Percentiles rank a stretch among this genome's conserved stretches.
Evolutionary conservation across 2,329 filamentous ascomycete genomes (phyloP).

Genomic region (Huntiella omanensis): DNA sequence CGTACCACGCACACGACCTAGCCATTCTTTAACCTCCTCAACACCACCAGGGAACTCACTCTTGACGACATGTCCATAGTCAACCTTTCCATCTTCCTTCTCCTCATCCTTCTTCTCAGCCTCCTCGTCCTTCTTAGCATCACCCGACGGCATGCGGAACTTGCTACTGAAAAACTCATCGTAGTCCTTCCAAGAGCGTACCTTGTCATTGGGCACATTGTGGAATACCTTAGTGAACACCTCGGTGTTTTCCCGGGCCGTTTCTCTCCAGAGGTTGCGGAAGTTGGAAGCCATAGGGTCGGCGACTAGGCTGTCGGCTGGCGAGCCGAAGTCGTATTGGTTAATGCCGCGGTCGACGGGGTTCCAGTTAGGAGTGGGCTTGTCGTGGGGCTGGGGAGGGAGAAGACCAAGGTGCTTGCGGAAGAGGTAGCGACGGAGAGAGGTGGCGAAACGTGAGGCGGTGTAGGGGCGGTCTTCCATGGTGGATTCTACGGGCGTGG

Average conservation of each 20-base stretch:
- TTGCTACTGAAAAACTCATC: constrained; percentile 48
- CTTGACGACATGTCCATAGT: constrained; percentile 74
- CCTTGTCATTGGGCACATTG: constrained; percentile 48
- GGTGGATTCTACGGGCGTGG: constrained; percentile 44
- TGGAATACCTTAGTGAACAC: constrained; percentile 72
- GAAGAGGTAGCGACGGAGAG: constrained; percentile 70
- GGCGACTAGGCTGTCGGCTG: constrained; percentile 46
- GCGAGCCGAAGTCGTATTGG: constrained; percentile 51
- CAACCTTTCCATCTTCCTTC: constrained; percentile 38
- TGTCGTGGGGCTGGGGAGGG: constrained; percentile 50
- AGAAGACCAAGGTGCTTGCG: constrained; percentile 80
- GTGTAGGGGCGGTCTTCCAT: constrained; percentile 59
- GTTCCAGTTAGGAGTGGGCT: constrained; percentile 54
- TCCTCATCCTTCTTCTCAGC: constrained; percentile 21
- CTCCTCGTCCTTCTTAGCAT: constrained; percentile 19
- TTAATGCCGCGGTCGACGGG: constrained; percentile 55
- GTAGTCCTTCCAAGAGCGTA: constrained; percentile 55
- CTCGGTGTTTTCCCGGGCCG: constrained; percentile 60
- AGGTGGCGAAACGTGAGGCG: constrained; percentile 59
- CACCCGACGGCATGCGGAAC: constrained; percentile 38
- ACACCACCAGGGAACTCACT: constrained; percentile 60
- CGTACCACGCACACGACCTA: constrained; percentile 47
- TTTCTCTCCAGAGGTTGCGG: constrained; percentile 50
- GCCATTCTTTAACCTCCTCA: constrained; percentile 50
- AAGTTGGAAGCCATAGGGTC: constrained; percentile 58